phyloP scores from a whole-genome alignment of 2,329 filamentous ascomycete species.

The Trichophyton mentagrophytes region DNA sequence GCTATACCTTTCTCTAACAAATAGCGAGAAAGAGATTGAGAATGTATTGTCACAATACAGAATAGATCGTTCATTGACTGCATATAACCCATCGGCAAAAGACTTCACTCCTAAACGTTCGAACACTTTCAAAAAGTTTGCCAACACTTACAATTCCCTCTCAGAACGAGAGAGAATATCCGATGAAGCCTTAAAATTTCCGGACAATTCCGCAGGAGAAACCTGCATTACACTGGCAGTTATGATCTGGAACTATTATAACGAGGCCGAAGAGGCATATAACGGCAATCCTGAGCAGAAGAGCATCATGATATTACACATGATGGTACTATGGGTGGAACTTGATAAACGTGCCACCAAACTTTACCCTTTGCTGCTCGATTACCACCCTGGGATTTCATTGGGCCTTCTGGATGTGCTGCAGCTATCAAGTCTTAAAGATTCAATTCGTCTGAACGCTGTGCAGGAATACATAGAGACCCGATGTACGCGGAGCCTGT shows the following conservation, averaged over 20 bases:
- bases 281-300: slow-evolving; percentile 36
- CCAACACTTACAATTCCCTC: slow-evolving; percentile 17
- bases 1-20: slow-evolving; percentile 28
- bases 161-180: slow-evolving; percentile 14
- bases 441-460: slow-evolving; percentile 40
- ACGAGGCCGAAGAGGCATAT: slow-evolving; percentile 27
- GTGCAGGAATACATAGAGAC: slow-evolving; percentile 40
- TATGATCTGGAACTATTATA: slow-evolving; percentile 27
- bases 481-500: slow-evolving; percentile 19
- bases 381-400: slow-evolving; percentile 42
- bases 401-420: slow-evolving; percentile 43
- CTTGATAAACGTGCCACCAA: slow-evolving; percentile 40
- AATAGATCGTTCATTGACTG: neutral
- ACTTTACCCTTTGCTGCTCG: slow-evolving; percentile 35
- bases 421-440: slow-evolving; percentile 34
- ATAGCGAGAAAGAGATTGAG: slow-evolving; percentile 23
- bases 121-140: slow-evolving; percentile 11
- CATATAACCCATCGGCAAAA: neutral
- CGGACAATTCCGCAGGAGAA: slow-evolving; percentile 2
- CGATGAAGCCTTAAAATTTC: slow-evolving; percentile 7
- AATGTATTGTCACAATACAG: slow-evolving; percentile 2
- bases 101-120: neutral
- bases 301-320: slow-evolving; percentile 40
- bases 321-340: slow-evolving; percentile 46
- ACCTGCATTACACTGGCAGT: slow-evolving; percentile 23